These are phyloP conservation scores for Tylopilus sp. DNA, from an alignment of 1,284 basidiomycete species.

Conservation along the genomic window DNA sequence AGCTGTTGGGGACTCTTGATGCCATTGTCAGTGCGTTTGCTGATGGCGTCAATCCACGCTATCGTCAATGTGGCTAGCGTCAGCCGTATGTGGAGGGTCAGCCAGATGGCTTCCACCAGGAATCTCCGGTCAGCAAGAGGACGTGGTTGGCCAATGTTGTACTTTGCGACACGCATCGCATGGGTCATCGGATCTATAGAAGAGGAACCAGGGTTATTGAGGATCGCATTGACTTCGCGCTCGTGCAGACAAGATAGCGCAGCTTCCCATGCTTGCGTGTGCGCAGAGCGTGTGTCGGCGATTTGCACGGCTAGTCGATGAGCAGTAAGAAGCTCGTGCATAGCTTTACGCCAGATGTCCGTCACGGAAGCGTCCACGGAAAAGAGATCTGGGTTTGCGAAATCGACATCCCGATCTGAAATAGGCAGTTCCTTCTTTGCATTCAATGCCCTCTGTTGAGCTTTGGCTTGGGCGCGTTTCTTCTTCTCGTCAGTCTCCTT, in stretches of 20 bases:
- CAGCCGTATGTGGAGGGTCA: constrained; percentile 56
- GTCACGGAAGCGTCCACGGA: constrained; percentile 44
- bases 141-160: constrained; percentile 56
- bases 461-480: constrained; percentile 14
- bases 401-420: constrained; percentile 30
- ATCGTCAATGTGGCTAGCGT: constrained; percentile 47
- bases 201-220: constrained; percentile 32
- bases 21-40: constrained; percentile 8
- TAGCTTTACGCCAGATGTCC: constrained; percentile 48
- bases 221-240: constrained; percentile 47
- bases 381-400: constrained; percentile 35
- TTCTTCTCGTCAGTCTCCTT: constrained; percentile 26
- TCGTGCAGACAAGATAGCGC: constrained; percentile 56
- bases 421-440: constrained; percentile 21
- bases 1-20: constrained; percentile 30
- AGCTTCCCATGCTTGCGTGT: constrained; percentile 59
- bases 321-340: constrained; percentile 41
- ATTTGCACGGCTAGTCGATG: constrained; percentile 49
- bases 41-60: constrained; percentile 34
- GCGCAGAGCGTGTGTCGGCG: constrained; percentile 53
- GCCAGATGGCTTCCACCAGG: constrained; percentile 58
- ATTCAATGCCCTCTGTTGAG: constrained; percentile 17
- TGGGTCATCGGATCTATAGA: constrained; percentile 48
- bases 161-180: constrained; percentile 55
- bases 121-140: constrained; percentile 61